Conservation (phyloP, 176 grass and related monocot species). For the Rhynchospora pubera region DNA sequence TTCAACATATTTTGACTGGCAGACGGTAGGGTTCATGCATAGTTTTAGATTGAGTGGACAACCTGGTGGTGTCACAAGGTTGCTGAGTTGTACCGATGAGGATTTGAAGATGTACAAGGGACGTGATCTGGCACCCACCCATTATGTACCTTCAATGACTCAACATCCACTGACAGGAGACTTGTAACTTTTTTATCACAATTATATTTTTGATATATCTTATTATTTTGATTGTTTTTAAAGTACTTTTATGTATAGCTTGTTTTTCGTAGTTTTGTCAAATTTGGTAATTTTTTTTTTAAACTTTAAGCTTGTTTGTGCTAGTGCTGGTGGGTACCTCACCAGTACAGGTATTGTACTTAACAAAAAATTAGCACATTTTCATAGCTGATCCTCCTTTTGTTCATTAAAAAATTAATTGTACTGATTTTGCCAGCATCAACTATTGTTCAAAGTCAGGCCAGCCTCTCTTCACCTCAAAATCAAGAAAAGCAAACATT, state of each 20-base stretch:
- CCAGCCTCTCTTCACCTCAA: background rate
- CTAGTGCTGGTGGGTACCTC: background rate
- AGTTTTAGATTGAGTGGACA: conserved; percentile 78
- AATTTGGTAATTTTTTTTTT: background rate
- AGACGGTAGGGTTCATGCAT: conserved; percentile 89
- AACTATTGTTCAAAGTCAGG: background rate
- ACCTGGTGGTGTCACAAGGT: conserved; percentile 86
- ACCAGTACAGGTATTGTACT: background rate
- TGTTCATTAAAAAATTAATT: conserved; percentile 15
- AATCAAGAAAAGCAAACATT: background rate
- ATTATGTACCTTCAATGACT: conserved; percentile 97
- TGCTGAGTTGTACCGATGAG: conserved; percentile 83
- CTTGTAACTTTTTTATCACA: conserved; percentile 47
- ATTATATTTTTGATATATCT: background rate
- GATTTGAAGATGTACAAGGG: conserved; percentile 80
- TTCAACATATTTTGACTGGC: conserved; percentile 97
- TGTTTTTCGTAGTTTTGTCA: background rate
- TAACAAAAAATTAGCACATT: background rate
- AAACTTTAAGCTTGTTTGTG: background rate
- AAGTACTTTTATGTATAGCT: background rate
- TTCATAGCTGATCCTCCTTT: background rate
- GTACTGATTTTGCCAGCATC: background rate
- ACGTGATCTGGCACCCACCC: conserved; percentile 80
- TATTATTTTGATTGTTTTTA: background rate
- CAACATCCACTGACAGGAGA: conserved; percentile 85